phyloP scores from a whole-genome alignment of 352 stramenopile genomes.

The Hyaloperonospora brassicae region DNA sequence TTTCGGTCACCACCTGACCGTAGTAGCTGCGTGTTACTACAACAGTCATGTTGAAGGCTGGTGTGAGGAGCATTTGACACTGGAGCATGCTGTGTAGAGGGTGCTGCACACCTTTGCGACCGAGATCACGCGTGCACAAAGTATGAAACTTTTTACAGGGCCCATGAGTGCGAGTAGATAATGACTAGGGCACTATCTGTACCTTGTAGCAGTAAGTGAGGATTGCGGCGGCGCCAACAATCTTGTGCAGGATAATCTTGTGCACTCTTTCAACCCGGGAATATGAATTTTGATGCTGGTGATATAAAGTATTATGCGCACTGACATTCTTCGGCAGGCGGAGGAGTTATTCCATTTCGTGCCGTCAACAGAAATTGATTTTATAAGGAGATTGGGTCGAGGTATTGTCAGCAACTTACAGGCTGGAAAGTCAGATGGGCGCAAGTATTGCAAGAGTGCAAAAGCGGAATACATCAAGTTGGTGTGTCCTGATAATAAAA shows the following conservation, averaged over 20 bases:
- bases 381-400: neutral
- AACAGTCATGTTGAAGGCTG: neutral
- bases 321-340: neutral
- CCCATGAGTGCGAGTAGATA: neutral
- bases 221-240: neutral
- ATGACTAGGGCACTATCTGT: neutral
- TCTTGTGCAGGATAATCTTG: neutral
- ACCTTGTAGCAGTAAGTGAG: neutral
- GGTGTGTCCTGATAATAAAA: constrained; percentile 1
- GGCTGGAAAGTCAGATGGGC: neutral
- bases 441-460: constrained; percentile 10
- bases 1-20: neutral
- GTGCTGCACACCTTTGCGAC: neutral
- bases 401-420: neutral
- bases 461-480: constrained; percentile 4
- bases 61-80: neutral
- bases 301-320: neutral
- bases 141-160: neutral
- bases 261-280: neutral
- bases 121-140: neutral
- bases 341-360: neutral
- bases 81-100: neutral
- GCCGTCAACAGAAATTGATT: neutral
- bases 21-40: neutral
- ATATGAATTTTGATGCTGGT: neutral